These are phyloP conservation scores for Cydonia oblonga DNA, from an alignment of 331 rosid genomes.

Conservation along the genomic window DNA sequence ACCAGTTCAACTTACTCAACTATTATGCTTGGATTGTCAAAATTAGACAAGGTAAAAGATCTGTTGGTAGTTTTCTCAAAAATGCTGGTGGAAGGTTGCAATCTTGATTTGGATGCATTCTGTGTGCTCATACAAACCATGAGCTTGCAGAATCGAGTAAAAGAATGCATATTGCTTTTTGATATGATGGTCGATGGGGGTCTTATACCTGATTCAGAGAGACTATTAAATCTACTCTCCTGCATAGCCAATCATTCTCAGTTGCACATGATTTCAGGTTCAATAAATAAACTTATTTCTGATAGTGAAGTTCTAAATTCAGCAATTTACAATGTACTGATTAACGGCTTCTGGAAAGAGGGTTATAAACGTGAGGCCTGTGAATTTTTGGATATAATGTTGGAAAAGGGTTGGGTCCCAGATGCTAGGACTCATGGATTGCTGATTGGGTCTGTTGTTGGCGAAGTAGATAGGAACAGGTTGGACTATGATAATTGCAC, in stretches of 20 bases:
- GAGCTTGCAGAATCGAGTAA: conserved; percentile 33
- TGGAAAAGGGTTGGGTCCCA: conserved; percentile 86
- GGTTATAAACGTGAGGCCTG: conserved; percentile 42
- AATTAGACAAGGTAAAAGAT: conserved; percentile 26
- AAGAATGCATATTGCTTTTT: conserved; percentile 45
- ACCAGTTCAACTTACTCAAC: conserved; percentile 33
- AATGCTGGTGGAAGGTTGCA: conserved; percentile 48
- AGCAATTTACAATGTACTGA: conserved; percentile 37
- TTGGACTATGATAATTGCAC: conserved; percentile 15
- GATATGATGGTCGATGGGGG: conserved; percentile 54
- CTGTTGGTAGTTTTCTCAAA: conserved; percentile 37
- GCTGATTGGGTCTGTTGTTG: conserved; percentile 49
- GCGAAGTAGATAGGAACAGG: conserved; percentile 10
- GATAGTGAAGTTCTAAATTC: conserved; percentile 32
- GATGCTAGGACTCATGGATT: conserved; percentile 63
- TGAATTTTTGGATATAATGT: conserved; percentile 54
- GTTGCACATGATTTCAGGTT: conserved; percentile 38
- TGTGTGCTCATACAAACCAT: conserved; percentile 51
- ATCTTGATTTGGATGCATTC: conserved; percentile 43
- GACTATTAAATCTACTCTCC: conserved; percentile 38
- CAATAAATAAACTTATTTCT: conserved; percentile 34
- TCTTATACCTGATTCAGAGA: conserved; percentile 47
- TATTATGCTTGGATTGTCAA: conserved; percentile 44
- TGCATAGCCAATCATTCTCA: conserved; percentile 38
- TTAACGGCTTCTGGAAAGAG: conserved; percentile 75